These are phyloP conservation scores for Cytospora leucostoma DNA, from an alignment of 2,329 filamentous ascomycete species.

Conservation along the genomic window DNA sequence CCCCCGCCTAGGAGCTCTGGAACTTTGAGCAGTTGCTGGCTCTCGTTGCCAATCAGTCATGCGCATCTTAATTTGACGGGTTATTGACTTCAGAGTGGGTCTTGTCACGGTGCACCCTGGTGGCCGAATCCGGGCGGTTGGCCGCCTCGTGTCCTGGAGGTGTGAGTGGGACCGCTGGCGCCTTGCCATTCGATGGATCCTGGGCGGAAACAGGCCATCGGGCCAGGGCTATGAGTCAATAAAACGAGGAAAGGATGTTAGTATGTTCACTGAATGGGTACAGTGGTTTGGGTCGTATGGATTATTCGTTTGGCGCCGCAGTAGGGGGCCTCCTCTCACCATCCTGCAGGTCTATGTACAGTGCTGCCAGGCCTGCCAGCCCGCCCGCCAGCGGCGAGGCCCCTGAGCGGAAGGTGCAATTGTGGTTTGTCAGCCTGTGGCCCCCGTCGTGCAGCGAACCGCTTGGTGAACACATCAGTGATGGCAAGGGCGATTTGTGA, in stretches of 20 bases:
- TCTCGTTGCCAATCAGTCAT: constrained; percentile 27
- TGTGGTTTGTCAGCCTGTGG: constrained; percentile 14
- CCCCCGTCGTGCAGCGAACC: background rate
- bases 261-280: background rate
- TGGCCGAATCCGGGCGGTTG: constrained; percentile 14
- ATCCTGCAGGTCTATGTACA: constrained; percentile 21
- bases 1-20: constrained; percentile 22
- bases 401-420: background rate
- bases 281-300: constrained; percentile 13
- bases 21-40: constrained; percentile 26
- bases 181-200: constrained; percentile 22
- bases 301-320: constrained; percentile 27
- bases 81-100: constrained; percentile 19
- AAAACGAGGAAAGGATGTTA: constrained; percentile 13
- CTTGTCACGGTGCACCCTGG: constrained; percentile 14
- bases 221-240: constrained; percentile 26
- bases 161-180: constrained; percentile 24
- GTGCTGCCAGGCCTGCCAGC: constrained; percentile 17
- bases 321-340: constrained; percentile 8
- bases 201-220: background rate
- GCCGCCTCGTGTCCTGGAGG: constrained; percentile 26
- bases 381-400: constrained; percentile 15
- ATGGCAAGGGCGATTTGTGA: background rate
- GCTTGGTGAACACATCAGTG: constrained; percentile 1
- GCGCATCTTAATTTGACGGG: constrained; percentile 29